Evolutionary conservation across 2,329 filamentous ascomycete species (phyloP).

Genomic region (Paecilomyces sp.): DNA sequence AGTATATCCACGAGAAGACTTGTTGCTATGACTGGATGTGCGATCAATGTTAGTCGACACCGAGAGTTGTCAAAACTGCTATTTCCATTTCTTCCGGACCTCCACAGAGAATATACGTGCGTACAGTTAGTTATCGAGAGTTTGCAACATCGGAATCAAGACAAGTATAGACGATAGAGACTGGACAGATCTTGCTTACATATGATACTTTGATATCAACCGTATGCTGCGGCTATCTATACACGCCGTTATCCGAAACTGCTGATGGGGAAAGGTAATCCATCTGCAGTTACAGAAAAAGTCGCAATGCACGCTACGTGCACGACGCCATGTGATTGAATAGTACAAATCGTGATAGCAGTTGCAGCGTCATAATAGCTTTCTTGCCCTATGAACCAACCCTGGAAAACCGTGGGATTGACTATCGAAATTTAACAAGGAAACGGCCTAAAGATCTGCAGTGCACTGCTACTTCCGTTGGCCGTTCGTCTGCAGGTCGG

Average conservation of each 20-base stretch:
- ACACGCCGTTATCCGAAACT: neutral
- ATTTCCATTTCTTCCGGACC: neutral
- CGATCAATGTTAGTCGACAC: neutral
- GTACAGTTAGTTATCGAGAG: neutral
- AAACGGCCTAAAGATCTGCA: neutral
- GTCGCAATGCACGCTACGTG: neutral
- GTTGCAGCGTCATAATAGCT: neutral
- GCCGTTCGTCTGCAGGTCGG: neutral
- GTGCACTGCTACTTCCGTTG: neutral
- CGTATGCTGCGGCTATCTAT: neutral
- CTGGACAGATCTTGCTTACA: neutral
- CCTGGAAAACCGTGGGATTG: neutral
- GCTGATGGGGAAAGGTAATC: neutral
- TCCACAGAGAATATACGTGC: neutral
- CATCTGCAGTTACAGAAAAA: neutral
- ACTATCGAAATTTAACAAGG: neutral
- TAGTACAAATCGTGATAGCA: neutral
- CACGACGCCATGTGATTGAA: neutral
- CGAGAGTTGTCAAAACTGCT: neutral
- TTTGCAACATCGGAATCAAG: neutral
- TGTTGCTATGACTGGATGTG: neutral
- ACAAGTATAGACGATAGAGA: neutral
- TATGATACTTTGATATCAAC: neutral
- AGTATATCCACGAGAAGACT: neutral
- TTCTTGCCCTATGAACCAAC: neutral